Percentiles rank a stretch among this genome's conserved stretches.
These are phyloP conservation scores for Dunaliella sp. DNA, from an alignment of 139 green algal species.

Conservation along the genomic window DNA sequence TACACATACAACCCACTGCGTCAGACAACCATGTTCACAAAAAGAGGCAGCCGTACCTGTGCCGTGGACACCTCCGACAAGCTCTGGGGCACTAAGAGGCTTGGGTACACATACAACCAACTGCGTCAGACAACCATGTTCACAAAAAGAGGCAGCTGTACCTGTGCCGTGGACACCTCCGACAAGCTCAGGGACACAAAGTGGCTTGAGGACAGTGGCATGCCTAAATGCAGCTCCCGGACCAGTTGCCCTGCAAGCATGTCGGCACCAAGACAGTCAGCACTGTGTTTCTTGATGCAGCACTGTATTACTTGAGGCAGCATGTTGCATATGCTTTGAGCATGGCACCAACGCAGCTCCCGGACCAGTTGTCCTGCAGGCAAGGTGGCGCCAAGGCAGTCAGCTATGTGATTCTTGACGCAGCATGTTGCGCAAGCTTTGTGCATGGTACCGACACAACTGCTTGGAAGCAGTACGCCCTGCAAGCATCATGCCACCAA, in stretches of 20 bases:
- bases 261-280: not conserved
- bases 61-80: not conserved
- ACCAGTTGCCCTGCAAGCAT: constrained; percentile 28
- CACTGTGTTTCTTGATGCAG: not conserved
- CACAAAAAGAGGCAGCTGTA: no score
- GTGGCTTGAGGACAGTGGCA: constrained; percentile 13
- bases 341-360: constrained; percentile 26
- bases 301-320: no score
- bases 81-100: not conserved
- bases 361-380: constrained; percentile 26
- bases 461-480: constrained; percentile 30
- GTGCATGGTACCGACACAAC: no score
- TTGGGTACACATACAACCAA: no score
- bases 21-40: no score
- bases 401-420: not conserved
- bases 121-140: no score
- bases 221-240: constrained; percentile 18
- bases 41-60: no score
- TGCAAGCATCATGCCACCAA: constrained; percentile 4
- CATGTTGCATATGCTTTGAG: no score
- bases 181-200: constrained; percentile 27
- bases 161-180: constrained; percentile 6
- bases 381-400: not conserved
- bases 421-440: no score
- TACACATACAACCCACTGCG: no score